These are phyloP conservation scores for Mucor irregularis DNA, from an alignment of 371 early-diverging fungal genomes.

Conservation along the genomic window DNA sequence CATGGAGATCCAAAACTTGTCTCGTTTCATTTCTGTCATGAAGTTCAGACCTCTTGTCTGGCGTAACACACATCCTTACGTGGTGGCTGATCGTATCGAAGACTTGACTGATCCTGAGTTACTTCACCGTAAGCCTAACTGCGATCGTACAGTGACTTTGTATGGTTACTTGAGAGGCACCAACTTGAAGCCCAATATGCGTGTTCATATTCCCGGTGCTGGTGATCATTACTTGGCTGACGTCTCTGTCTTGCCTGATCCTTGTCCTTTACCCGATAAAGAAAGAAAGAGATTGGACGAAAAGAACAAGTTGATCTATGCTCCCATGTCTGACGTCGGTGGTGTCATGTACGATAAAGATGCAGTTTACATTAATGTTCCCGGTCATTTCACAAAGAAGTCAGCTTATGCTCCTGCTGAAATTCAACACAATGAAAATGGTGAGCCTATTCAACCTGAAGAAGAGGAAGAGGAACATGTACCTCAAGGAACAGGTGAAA, in stretches of 20 bases:
- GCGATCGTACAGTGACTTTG: constrained; percentile 89
- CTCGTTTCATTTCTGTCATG: constrained; percentile 96
- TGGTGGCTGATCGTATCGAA: constrained; percentile 95
- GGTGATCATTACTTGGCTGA: constrained; percentile 85
- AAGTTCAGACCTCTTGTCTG: constrained; percentile 97
- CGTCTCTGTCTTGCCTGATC: constrained; percentile 82
- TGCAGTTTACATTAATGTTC: constrained; percentile 96
- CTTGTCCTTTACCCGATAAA: constrained; percentile 94
- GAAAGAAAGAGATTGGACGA: constrained; percentile 86
- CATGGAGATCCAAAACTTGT: constrained; percentile 89
- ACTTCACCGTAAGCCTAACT: constrained; percentile 77
- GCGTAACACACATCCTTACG: constrained; percentile 95
- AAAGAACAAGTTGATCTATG: constrained; percentile 93
- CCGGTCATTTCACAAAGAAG: constrained; percentile 79
- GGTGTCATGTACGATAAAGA: constrained; percentile 98
- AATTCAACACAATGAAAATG: constrained; percentile 29
- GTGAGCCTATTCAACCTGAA: constrained; percentile 38
- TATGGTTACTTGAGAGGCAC: constrained; percentile 96
- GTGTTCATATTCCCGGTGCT: constrained; percentile 94
- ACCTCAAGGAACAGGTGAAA: constrained; percentile 76
- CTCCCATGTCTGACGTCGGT: constrained; percentile 98
- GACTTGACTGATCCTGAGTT: constrained; percentile 93
- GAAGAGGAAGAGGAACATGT: constrained; percentile 31
- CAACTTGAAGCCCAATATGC: constrained; percentile 78
- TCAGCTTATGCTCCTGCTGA: constrained; percentile 48